phyloP scores from a whole-genome alignment of 371 early-diverging fungal genomes.

The Mucor ambiguus region DNA sequence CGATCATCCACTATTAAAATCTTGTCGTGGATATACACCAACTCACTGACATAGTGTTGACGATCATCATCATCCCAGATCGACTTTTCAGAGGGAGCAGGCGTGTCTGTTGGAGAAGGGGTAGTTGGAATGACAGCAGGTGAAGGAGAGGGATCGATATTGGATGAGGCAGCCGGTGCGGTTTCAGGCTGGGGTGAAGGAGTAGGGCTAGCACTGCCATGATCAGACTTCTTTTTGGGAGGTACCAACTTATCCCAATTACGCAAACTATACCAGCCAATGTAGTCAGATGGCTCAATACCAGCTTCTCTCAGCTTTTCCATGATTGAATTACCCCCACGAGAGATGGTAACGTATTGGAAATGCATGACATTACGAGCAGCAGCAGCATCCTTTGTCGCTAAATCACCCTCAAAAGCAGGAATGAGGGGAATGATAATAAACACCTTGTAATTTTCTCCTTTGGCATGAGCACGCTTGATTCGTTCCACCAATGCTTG shows the following conservation, averaged over 20 bases:
- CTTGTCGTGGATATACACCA: conserved; percentile 92
- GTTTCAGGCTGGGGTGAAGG: not conserved
- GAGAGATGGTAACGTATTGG: conserved; percentile 82
- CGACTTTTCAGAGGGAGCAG: conserved; percentile 2
- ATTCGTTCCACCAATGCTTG: conserved; percentile 82
- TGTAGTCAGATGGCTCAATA: conserved; percentile 79
- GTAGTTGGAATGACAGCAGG: not conserved
- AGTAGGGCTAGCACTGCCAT: not conserved
- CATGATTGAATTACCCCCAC: conserved; percentile 75
- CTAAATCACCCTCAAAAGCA: conserved; percentile 86
- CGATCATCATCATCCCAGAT: conserved; percentile 31
- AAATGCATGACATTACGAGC: conserved; percentile 78
- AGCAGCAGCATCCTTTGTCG: conserved; percentile 72
- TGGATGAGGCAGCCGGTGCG: not conserved
- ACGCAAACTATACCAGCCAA: conserved; percentile 79
- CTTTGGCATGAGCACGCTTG: conserved; percentile 66
- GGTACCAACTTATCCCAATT: conserved; percentile 63
- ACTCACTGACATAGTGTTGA: conserved; percentile 73
- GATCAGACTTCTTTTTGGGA: not conserved
- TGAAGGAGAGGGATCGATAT: not conserved
- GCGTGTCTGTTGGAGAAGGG: not conserved
- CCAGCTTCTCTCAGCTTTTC: conserved; percentile 64
- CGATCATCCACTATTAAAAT: conserved; percentile 91
- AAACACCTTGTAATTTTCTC: conserved; percentile 77
- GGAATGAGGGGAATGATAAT: conserved; percentile 91